Conservation (phyloP, 1,284 basidiomycete genomes). For the Papiliotrema flavescens region DNA sequence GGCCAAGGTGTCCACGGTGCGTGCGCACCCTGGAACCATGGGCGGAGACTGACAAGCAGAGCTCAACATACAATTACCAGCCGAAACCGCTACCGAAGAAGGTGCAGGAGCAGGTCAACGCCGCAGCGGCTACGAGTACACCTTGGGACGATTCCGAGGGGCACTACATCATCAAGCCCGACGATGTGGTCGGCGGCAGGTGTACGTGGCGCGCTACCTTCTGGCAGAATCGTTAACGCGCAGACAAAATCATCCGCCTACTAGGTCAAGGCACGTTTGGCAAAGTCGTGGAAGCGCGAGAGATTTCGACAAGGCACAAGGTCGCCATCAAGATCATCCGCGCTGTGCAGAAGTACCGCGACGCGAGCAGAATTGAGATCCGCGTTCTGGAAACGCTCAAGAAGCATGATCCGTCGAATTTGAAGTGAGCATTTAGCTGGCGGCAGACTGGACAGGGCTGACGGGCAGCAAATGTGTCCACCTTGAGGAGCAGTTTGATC, state of each 20-base stretch:
- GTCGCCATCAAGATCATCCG: conserved; percentile 99
- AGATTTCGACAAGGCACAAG: conserved; percentile 65
- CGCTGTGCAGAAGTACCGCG: conserved; percentile 93
- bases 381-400: conserved; percentile 89
- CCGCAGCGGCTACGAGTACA: conserved; percentile 47
- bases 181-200: conserved; percentile 76
- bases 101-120: conserved; percentile 7
- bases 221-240: conserved; percentile 4
- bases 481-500: conserved; percentile 90
- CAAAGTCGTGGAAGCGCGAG: conserved; percentile 93
- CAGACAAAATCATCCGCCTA: conserved; percentile 83
- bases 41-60: neutral
- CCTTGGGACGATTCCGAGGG: conserved; percentile 88
- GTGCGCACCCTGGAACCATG: too few species aligned
- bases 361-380: conserved; percentile 98
- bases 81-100: neutral
- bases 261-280: conserved; percentile 98
- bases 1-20: conserved; percentile 29
- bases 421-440: conserved; percentile 62
- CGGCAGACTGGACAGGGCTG: too few species aligned
- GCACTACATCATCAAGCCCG: conserved; percentile 86
- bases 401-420: conserved; percentile 82
- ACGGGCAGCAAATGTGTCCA: conserved; percentile 90
- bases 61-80: neutral
- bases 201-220: conserved; percentile 56